Base-by-base conservation (phyloP, 2,329 filamentous ascomycete genomes). In the Pseudogymnoascus sp. region DNA sequence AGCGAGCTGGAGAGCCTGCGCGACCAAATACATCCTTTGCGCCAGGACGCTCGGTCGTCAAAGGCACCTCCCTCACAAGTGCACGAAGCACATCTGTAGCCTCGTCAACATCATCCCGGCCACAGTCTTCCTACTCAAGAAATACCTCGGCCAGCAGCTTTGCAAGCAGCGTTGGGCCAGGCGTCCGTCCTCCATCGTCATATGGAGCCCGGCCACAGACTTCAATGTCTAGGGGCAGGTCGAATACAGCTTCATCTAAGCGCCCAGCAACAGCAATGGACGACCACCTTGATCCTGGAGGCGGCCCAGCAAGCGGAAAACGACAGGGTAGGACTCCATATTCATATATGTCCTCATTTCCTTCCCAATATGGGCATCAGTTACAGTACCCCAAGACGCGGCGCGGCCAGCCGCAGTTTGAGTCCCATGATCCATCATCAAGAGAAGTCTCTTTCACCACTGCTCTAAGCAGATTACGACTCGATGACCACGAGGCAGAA, bases 111-210 rank as follows among this genome's bases (percentile, higher is more conserved):
- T 71, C 68, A 48, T 75, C 75, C 35, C 78, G 79, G 66, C 72
- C 76, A 62, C 73, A 71, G 62, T 74, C 74, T 62, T 72, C 71
- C 62, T 73, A 76, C 35, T 76, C 79, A 64, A 75, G 76, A 69
- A 74, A 75, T 68, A 74, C 73, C 58, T 75, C 76, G 58, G 75
- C 76, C 61, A 79, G 75, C 65, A 79, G 77, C 64, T 85, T 86
- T 65, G 79, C 82, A 12, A 82, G 79, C 64, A 87, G 83, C 68
- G 72, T 85, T 29, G 84, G 85, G 1, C 78, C 80, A 10, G 79
- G 78, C 12, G 67, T 73, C 15, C 80, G 84, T 66, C 77, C 81
- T 12, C 73, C 76, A 5, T 72, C 76, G 15, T 66, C 74, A 4
- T 68, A 75, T 63, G 74, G 70, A 36, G 67, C 61, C 71, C 64